These are phyloP conservation scores for grape (Vitis vinifera) DNA, from an alignment of 164 flowering plant genomes.

Conservation along the genomic window ASM3070453v1 NC_081812.1:20488501-20489000, in stretches of 20 bases:
- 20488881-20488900: neutral
- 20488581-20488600: slow-evolving; percentile 26
- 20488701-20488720: too few relatives aligned
- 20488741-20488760: too few relatives aligned
- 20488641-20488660: slow-evolving; percentile 52
- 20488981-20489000: too few relatives aligned
- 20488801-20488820: neutral
- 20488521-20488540: neutral
- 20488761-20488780: too few relatives aligned
- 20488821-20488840: neutral
- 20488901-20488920: neutral
- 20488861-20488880: neutral
- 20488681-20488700: too few relatives aligned
- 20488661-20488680: neutral
- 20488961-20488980: too few relatives aligned
- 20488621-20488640: slow-evolving; percentile 47
- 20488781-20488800: too few relatives aligned
- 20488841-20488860: neutral
- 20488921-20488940: too few relatives aligned
- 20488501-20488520: neutral
- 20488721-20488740: too few relatives aligned
- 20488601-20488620: slow-evolving; percentile 24
- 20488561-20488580: slow-evolving; percentile 40
- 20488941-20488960: too few relatives aligned
- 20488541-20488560: slow-evolving; percentile 4